Evolutionary conservation across 306 rosid genomes (phyloP).

Genomic region (Pterocarpus santalinus): DNA sequence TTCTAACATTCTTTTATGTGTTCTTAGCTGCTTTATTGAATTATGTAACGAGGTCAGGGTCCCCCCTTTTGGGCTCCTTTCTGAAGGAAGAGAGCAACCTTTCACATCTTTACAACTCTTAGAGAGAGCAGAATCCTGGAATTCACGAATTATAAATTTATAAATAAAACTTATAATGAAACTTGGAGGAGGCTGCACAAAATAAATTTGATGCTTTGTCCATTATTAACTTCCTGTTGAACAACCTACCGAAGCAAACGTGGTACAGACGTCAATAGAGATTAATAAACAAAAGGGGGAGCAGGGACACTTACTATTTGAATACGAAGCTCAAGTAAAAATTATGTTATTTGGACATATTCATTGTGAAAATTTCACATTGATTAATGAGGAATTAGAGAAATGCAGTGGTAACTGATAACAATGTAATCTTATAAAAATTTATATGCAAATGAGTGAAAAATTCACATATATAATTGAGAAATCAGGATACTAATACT

Average conservation of each 20-base stretch:
- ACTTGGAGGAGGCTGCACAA: background rate
- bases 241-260: too few relatives aligned
- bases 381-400: too few relatives aligned
- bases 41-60: slow-evolving; percentile 29
- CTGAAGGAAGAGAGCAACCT: slow-evolving; percentile 17
- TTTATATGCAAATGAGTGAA: too few relatives aligned
- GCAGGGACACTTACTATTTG: background rate
- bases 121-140: background rate
- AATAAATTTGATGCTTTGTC: slow-evolving; percentile 1
- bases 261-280: background rate
- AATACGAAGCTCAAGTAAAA: background rate
- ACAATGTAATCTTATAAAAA: too few relatives aligned
- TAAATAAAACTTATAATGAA: background rate
- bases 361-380: too few relatives aligned
- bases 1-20: background rate
- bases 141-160: slow-evolving; percentile 15
- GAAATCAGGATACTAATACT: too few relatives aligned
- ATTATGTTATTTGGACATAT: too few relatives aligned
- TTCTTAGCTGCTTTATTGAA: background rate
- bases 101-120: slow-evolving; percentile 20
- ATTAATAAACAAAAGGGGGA: background rate
- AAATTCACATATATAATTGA: too few relatives aligned
- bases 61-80: background rate
- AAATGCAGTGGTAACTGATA: too few relatives aligned
- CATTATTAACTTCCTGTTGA: background rate